Evolutionary conservation across 108 stramenopile species (phyloP).

Genomic region (Cyclotella atomus): DNA sequence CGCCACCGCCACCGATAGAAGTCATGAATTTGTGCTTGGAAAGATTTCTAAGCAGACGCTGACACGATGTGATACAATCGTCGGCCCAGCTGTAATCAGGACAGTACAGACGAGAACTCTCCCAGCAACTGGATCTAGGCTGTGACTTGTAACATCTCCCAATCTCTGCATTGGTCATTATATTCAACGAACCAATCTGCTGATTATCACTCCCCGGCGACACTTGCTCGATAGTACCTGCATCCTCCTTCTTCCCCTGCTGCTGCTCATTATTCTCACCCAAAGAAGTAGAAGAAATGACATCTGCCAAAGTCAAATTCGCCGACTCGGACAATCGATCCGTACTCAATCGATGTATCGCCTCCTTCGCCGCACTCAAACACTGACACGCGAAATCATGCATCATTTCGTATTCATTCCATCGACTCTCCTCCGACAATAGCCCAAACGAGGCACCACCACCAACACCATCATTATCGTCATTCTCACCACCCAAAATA

Average conservation of each 20-base stretch:
- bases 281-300: constrained; percentile 15
- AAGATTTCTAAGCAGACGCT: constrained; percentile 63
- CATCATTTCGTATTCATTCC: constrained; percentile 51
- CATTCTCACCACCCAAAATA: neutral
- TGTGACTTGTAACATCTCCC: constrained; percentile 54
- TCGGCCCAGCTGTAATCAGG: constrained; percentile 91
- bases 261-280: too few species aligned
- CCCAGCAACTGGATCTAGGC: constrained; percentile 82
- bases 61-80: constrained; percentile 65
- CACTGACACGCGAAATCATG: constrained; percentile 75
- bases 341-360: constrained; percentile 71
- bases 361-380: constrained; percentile 66
- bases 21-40: constrained; percentile 69
- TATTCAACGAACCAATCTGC: neutral
- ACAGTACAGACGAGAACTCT: constrained; percentile 78
- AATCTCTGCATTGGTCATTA: constrained; percentile 25
- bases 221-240: neutral
- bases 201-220: neutral
- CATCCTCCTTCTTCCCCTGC: neutral
- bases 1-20: constrained; percentile 26
- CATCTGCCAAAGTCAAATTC: constrained; percentile 58
- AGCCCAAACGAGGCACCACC: neutral
- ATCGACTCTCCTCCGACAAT: constrained; percentile 27
- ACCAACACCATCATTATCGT: neutral
- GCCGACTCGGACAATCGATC: constrained; percentile 77